A percentile compares a stretch with the other conserved stretches of the same genome.
phyloP scores from a whole-genome alignment of 441 rosid genomes.

The Daphne laureola region DNA sequence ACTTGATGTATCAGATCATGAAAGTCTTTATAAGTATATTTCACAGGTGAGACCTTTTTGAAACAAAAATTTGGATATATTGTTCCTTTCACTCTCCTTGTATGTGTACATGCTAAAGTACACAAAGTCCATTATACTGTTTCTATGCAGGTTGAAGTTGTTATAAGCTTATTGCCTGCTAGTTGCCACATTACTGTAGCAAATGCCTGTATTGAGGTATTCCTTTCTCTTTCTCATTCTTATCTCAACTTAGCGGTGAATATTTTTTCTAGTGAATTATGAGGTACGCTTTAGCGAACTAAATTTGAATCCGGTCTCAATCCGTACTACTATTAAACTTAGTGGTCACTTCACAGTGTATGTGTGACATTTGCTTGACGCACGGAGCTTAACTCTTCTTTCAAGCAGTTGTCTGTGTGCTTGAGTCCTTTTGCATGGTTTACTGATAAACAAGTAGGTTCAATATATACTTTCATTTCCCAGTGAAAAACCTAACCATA shows the following conservation, averaged over 20 bases:
- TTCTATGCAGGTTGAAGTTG: constrained; percentile 70
- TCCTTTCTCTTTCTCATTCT: constrained; percentile 10
- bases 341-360: background rate
- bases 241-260: constrained; percentile 1
- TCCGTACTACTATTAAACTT: no score
- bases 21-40: constrained; percentile 51
- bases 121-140: background rate
- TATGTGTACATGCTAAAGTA: no score
- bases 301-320: constrained; percentile 1
- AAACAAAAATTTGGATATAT: background rate
- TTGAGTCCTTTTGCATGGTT: constrained; percentile 1
- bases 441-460: background rate
- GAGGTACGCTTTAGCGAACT: no score
- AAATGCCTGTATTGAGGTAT: constrained; percentile 75
- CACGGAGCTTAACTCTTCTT: background rate
- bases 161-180: constrained; percentile 77
- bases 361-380: background rate
- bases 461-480: constrained; percentile 6
- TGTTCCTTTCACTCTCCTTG: no score
- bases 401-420: background rate
- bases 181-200: constrained; percentile 65
- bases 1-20: constrained; percentile 66
- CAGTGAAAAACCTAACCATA: constrained; percentile 8
- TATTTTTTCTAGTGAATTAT: background rate
- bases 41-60: constrained; percentile 51